Base-by-base conservation (phyloP, 2,329 filamentous ascomycete genomes). In the Nemania abortiva region DNA sequence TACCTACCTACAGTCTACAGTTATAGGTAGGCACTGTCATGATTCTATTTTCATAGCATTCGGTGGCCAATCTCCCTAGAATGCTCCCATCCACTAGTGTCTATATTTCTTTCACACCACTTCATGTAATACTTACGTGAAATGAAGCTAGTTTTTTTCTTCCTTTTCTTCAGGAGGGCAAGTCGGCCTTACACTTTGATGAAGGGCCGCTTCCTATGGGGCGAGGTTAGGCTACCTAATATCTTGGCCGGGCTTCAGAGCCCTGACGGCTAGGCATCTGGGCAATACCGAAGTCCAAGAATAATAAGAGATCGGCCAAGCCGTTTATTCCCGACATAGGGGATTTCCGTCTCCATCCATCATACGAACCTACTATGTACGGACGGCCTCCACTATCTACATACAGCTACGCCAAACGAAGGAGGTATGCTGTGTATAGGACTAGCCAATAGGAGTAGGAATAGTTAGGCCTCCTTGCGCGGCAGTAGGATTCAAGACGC, bases 51-150 rank as follows among this genome's bases (percentile, higher is more conserved):
- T 56, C 34, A 13, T 42, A n/a, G 7, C 15, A 52, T 29, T 29
- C 24, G 49, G 9, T 52, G 24, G 47, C 49, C 22, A 61, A 29
- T 52, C 47, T 57, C 45, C 13, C 34, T 24, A 10, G 31, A 27
- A 53, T 5, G 2, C n/a, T 24, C 47, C 2, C 47, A 49, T 50
- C 27, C 9, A 39, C 55, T 49, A 20, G 24, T 18, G 11, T 3
- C 18, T 13, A 2, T 60, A 53, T 42, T 20, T 61, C 34, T 53
- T 22, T 53, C 34, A 20, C 27, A 42, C 22, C 24, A 62, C 31
- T 24, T 62, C 52, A 62, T 53, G 34, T n/a, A 42, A 53, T 22
- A 39, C 34, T 50, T 50, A 42, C 20, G 24, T 52, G 24, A 22
- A 52, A 52, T 29, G 22, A 10, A 20, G 18, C n/a, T 47, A 47